phyloP scores from a whole-genome alignment of 2,329 filamentous ascomycete genomes.

The Botrytis byssoidea region DNA sequence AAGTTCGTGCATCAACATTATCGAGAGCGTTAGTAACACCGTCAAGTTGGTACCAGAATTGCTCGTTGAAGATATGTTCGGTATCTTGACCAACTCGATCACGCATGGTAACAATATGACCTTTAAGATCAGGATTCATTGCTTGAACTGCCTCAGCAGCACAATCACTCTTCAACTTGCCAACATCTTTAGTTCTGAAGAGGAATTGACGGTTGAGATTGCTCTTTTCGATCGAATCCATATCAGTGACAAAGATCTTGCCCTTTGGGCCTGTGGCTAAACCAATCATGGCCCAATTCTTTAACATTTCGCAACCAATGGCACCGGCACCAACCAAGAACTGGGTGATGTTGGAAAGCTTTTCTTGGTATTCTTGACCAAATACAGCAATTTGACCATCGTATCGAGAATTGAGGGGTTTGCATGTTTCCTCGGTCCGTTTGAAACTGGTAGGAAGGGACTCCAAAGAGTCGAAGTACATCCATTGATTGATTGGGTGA shows the following conservation, averaged over 20 bases:
- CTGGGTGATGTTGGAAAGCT: slow-evolving; percentile 83
- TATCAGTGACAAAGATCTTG: slow-evolving; percentile 90
- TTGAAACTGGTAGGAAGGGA: slow-evolving; percentile 74
- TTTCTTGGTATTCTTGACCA: slow-evolving; percentile 89
- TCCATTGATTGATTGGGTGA: slow-evolving; percentile 89
- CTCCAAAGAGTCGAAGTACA: slow-evolving; percentile 98
- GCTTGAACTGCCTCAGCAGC: slow-evolving; percentile 84
- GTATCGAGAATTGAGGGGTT: slow-evolving; percentile 80
- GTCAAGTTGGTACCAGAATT: slow-evolving; percentile 84
- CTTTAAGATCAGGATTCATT: slow-evolving; percentile 92
- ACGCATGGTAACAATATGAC: slow-evolving; percentile 80
- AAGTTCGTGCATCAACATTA: slow-evolving; percentile 95
- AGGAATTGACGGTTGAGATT: slow-evolving; percentile 97
- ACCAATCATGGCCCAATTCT: slow-evolving; percentile 99
- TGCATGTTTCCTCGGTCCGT: slow-evolving; percentile 84
- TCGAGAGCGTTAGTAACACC: slow-evolving; percentile 96
- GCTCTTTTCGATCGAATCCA: slow-evolving; percentile 98
- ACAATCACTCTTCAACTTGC: slow-evolving; percentile 93
- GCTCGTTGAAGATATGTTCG: slow-evolving; percentile 89
- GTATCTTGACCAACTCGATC: slow-evolving; percentile 91
- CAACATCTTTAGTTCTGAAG: slow-evolving; percentile 91
- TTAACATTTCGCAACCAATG: slow-evolving; percentile 98
- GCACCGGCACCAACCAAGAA: slow-evolving; percentile 96
- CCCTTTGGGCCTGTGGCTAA: slow-evolving; percentile 84
- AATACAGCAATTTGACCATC: slow-evolving; percentile 98